phyloP scores from a whole-genome alignment of 2,329 filamentous ascomycete genomes.

The Exophiala phaeomuriformis region DNA sequence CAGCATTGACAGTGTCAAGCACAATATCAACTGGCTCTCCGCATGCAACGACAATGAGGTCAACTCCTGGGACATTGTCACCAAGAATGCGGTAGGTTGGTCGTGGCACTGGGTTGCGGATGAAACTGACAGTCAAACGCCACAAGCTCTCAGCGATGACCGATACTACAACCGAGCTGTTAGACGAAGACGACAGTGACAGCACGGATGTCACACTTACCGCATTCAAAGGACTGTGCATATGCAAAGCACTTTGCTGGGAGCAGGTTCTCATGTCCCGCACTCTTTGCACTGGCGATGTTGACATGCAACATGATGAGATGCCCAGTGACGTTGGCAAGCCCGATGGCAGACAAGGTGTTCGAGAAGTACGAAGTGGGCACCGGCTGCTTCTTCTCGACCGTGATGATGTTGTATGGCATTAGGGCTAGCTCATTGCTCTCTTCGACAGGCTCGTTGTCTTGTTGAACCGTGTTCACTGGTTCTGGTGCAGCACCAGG shows the following conservation, averaged over 20 bases:
- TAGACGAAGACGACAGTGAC: not conserved
- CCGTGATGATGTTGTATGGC: slow-evolving; percentile 5
- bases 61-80: slow-evolving; percentile 47
- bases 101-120: slow-evolving; percentile 45
- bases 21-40: slow-evolving; percentile 50
- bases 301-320: slow-evolving; percentile 5
- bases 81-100: slow-evolving; percentile 18
- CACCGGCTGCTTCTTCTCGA: slow-evolving; percentile 5
- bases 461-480: not conserved
- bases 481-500: not conserved
- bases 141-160: slow-evolving; percentile 11
- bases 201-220: slow-evolving; percentile 9
- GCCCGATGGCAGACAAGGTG: not conserved
- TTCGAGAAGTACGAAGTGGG: not conserved
- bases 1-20: slow-evolving; percentile 48
- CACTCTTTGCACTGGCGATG: not conserved
- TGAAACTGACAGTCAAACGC: slow-evolving; percentile 31
- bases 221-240: slow-evolving; percentile 10
- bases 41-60: slow-evolving; percentile 51
- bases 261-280: not conserved
- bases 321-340: slow-evolving; percentile 4
- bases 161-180: slow-evolving; percentile 6
- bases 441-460: not conserved
- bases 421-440: not conserved
- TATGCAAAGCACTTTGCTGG: slow-evolving; percentile 8